phyloP scores from a whole-genome alignment of 345 rosid genomes.

The Hypericum perforatum region DNA sequence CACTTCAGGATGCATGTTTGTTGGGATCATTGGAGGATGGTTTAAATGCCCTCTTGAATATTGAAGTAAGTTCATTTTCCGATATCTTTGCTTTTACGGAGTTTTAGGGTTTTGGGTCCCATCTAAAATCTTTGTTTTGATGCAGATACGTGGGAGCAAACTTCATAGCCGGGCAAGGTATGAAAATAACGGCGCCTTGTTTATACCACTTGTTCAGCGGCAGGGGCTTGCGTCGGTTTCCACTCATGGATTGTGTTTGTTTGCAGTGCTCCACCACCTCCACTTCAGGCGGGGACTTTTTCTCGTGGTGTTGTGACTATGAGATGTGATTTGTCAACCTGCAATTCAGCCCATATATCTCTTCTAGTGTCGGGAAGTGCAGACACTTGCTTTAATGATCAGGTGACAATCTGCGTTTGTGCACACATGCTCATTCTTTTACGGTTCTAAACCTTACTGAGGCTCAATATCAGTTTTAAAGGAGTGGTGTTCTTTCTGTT shows the following conservation, averaged over 20 bases:
- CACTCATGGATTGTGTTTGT: conserved; percentile 13
- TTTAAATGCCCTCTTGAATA: conserved; percentile 79
- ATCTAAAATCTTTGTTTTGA: conserved; percentile 3
- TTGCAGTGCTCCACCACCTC: conserved; percentile 97
- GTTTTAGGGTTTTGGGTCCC: conserved; percentile 1
- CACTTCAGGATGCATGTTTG: conserved; percentile 52
- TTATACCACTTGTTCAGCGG: too few relatives aligned
- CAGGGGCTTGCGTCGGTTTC: background rate
- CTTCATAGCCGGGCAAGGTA: conserved; percentile 95
- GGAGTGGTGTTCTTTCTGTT: conserved; percentile 10
- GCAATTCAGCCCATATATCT: conserved; percentile 83
- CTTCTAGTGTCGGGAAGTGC: conserved; percentile 97
- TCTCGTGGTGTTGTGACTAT: conserved; percentile 98
- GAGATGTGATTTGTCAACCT: conserved; percentile 93
- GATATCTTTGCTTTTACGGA: background rate
- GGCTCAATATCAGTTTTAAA: conserved; percentile 5
- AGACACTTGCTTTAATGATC: conserved; percentile 94
- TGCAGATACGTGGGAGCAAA: conserved; percentile 92
- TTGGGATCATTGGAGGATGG: conserved; percentile 85
- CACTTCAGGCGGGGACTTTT: conserved; percentile 98
- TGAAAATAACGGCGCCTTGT: conserved; percentile 13
- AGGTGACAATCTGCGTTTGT: conserved; percentile 32
- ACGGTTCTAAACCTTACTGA: background rate
- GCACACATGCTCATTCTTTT: conserved; percentile 10
- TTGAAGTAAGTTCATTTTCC: conserved; percentile 65